Evolutionary conservation across 805 yeast genomes (phyloP), one percentile per base, ranked within the genome.

Genomic region (Diddensiella santjacobensis): DNA sequence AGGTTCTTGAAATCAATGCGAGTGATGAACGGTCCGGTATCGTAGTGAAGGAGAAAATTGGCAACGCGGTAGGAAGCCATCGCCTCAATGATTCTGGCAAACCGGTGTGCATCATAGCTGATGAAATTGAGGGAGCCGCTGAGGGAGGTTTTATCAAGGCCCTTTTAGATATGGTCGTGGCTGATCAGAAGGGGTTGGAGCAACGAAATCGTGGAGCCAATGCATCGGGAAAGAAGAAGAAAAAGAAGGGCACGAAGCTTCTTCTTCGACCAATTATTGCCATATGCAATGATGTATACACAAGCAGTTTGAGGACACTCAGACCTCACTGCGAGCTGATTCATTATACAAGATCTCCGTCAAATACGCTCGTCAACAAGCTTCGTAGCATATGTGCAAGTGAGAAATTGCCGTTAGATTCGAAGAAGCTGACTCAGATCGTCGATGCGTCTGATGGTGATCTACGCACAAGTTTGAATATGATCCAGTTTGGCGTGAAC

Each of bases 261-360:
- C 64, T 93, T 38, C 71, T 74, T 57, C 74, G 98, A 55, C 98
- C 98, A 1, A 87, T 93, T 17, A 87, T 91, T 46, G 90, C 96
- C 37, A 79, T 93, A 48, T 95, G 97, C 63, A 93, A 91, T 61
- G 96, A 93, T 60, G 73, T 86, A 1, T 89, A 86, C 63, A 77
- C 87, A 0, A 78, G 81, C 2, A 79, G 86, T 1, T 70, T 91
- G 66, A 95, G 87, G 45, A 80, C 79, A 48, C 69, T 91, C 51
- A 78, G 91, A 52, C 83, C 84, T 0, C 68, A 74, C 50, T 80
- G 91, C 53, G 96, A 91, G 58, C 71, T 86, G 4, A 71, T 91
- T 1, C 64, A 77, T 4, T 84, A 89, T 59, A 74, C 72, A 49
- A 80, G 78, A 48, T 83, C 95, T 0, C 61, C 78, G 1, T 73